Base-by-base conservation (phyloP, 225 moss, liverwort and hornwort genomes). In the Asterella californica region DNA sequence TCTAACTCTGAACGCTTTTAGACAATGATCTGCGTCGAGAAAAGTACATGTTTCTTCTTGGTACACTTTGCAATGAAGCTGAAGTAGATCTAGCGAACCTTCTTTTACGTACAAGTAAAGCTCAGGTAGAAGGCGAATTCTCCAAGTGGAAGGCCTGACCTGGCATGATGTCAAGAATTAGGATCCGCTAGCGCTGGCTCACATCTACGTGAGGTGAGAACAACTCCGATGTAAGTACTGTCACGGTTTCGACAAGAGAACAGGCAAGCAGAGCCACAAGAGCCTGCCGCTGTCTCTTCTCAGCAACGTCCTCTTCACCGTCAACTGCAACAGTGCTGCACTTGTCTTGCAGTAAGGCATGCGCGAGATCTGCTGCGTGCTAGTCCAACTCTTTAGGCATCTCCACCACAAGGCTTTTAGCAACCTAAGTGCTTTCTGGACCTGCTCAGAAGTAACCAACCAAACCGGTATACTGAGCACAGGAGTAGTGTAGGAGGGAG, bases 311-410 rank as follows among this genome's bases (percentile, higher is more conserved):
- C 84, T 97, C 94, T 84, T 93, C 93, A 54, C 92, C 94, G 87
- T 97, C 94, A 59, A 94, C 87, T 50, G 92, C 86, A 80, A 81
- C 89, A 22, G 76, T 83, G 49, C 92, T 90, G 71, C 90, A 76
- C 79, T 91, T 91, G n/a, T 94, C 93, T 84, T 97, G 97, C 77
- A 97, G 90, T 77, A 97, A 88, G 37, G 94, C 93, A 70, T 88
- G 88, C 50, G 90, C 81, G 81, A 97, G 91, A 88, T 97, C 97
- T 81, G 88, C 90, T 48, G 94, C 91, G 53, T 78, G 72, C 68
- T 82, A 86, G 55, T 94, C 90, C 83, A 97, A 87, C 77, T 97
- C 97, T 57, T 90, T 89, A 32, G 97, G 97, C 87, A 85, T 90
- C 42, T 92, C 92, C 82, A 93, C 65, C 62, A 97, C 82, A 70